Evolutionary conservation across 2,329 filamentous ascomycete species (phyloP).

Genomic region (Verticillium nubilum): DNA sequence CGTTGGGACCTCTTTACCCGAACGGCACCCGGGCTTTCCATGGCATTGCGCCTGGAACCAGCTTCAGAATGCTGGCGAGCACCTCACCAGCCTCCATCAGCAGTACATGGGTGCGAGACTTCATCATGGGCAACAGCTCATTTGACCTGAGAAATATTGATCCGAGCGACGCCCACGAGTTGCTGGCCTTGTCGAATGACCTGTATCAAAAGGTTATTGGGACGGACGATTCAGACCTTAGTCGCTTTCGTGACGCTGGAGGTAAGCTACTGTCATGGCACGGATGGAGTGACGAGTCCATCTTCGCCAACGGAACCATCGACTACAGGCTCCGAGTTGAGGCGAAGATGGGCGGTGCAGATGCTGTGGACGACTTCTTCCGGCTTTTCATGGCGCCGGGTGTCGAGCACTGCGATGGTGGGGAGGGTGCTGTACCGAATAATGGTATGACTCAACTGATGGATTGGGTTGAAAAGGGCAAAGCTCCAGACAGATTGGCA

Average conservation of each 20-base stretch:
- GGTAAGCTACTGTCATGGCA: slow-evolving; percentile 37
- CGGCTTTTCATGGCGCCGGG: slow-evolving; percentile 44
- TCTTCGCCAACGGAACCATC: slow-evolving; percentile 23
- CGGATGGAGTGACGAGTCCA: slow-evolving; percentile 29
- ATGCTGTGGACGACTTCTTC: slow-evolving; percentile 34
- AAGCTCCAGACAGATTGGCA: background rate
- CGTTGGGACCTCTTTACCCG: background rate
- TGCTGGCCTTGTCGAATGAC: background rate
- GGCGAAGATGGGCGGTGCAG: slow-evolving; percentile 27
- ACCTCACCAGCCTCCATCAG: background rate
- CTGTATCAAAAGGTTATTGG: slow-evolving; percentile 17
- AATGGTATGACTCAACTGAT: background rate
- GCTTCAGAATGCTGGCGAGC: background rate
- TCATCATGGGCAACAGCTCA: background rate
- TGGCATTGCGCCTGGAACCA: background rate
- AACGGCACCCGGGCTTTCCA: background rate
- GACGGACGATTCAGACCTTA: slow-evolving; percentile 21
- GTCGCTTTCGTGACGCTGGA: slow-evolving; percentile 23
- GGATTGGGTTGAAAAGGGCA: background rate
- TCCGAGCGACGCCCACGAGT: background rate
- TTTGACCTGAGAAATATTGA: background rate
- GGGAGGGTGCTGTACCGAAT: background rate
- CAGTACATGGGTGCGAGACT: background rate
- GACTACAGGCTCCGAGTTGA: slow-evolving; percentile 25
- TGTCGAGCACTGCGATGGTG: slow-evolving; percentile 39